These are phyloP conservation scores for Aaosphaeria pasadenensis DNA, from an alignment of 2,329 filamentous ascomycete species.

Conservation along the genomic window DNA sequence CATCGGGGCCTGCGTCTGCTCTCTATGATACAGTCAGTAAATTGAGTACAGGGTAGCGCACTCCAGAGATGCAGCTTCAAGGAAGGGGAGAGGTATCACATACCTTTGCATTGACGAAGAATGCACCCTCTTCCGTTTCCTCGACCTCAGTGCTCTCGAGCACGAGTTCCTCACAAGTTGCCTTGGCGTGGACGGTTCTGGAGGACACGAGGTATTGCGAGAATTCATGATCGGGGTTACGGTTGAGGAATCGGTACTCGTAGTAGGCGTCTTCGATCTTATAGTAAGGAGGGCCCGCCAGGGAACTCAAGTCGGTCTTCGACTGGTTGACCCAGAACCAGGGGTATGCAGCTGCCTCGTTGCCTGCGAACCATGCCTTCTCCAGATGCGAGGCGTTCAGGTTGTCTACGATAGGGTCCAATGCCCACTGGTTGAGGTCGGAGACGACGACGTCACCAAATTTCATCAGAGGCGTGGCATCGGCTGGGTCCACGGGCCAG, in stretches of 20 bases:
- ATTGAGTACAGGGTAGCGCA: too few species aligned
- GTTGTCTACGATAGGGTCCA: neutral
- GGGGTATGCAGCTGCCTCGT: constrained; percentile 23
- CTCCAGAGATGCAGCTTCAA: too few species aligned
- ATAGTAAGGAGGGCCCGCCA: constrained; percentile 26
- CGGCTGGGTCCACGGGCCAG: constrained; percentile 31
- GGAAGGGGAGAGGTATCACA: neutral
- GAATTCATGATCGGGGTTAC: constrained; percentile 26
- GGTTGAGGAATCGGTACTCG: constrained; percentile 31
- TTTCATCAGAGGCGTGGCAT: constrained; percentile 19
- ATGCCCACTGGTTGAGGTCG: constrained; percentile 21
- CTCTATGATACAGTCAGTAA: too few species aligned
- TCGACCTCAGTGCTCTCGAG: constrained; percentile 1
- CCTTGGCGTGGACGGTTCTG: constrained; percentile 16
- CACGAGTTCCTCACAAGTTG: constrained; percentile 20
- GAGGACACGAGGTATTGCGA: constrained; percentile 24
- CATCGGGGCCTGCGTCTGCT: neutral
- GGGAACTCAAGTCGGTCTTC: constrained; percentile 14
- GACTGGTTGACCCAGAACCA: constrained; percentile 10
- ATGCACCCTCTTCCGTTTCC: constrained; percentile 1
- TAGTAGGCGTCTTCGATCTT: constrained; percentile 14
- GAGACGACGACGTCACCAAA: constrained; percentile 25
- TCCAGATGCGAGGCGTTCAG: constrained; percentile 13
- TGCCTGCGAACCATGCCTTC: constrained; percentile 29
- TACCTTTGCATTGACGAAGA: constrained; percentile 16